A percentile compares a stretch with the other conserved stretches of the same genome.
Conservation (phyloP, 805 yeast genomes). For the Starmerella etchellsii region DNA sequence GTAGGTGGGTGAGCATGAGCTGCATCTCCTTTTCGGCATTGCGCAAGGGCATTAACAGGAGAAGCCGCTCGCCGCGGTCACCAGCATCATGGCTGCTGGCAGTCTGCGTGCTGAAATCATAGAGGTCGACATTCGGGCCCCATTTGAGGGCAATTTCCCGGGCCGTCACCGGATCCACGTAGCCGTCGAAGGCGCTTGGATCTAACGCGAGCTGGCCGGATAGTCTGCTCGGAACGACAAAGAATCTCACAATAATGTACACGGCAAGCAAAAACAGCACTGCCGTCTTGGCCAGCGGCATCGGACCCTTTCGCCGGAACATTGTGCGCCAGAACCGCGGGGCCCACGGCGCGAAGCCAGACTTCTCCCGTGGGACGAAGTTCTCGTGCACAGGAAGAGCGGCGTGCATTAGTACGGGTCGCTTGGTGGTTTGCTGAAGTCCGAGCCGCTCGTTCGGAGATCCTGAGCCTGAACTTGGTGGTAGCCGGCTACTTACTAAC, state of each 20-base stretch:
- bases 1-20: conserved; percentile 70
- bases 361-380: conserved; percentile 15
- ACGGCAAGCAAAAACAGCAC: conserved; percentile 4
- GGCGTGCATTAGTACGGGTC: conserved; percentile 22
- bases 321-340: conserved; percentile 8
- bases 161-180: background rate
- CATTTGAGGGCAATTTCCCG: background rate
- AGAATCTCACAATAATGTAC: conserved; percentile 5
- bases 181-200: background rate
- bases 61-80: conserved; percentile 54
- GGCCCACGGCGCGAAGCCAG: conserved; percentile 1
- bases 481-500: too few relatives aligned
- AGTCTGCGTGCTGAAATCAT: conserved; percentile 39
- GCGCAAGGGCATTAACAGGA: conserved; percentile 78
- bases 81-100: conserved; percentile 9
- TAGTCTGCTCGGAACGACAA: conserved; percentile 4
- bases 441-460: too few relatives aligned
- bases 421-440: too few relatives aligned
- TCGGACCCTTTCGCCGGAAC: conserved; percentile 9
- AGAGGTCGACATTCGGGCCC: conserved; percentile 39
- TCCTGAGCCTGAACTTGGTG: too few relatives aligned
- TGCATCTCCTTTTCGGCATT: conserved; percentile 83
- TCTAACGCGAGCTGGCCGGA: background rate
- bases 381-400: conserved; percentile 19
- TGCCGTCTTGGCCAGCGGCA: conserved; percentile 5